Evolutionary conservation across 2,329 filamentous ascomycete genomes (phyloP).

Genomic region (Aspergillus spinulosporus): DNA sequence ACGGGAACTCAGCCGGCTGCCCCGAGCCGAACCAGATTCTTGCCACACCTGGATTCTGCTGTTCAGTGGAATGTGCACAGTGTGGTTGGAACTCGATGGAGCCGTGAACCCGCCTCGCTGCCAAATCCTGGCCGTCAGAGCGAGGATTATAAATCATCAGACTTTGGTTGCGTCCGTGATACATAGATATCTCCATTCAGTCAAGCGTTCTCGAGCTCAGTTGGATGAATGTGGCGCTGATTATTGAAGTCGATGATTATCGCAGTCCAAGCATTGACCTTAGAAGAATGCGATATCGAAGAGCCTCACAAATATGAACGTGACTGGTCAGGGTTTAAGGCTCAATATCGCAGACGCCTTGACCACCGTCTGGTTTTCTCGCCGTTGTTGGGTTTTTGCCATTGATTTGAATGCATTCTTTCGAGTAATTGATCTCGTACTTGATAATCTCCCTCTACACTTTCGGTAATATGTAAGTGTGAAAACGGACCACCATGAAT

Average conservation of each 20-base stretch:
- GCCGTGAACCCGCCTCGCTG: no score
- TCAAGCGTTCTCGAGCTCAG: not conserved
- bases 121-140: no score
- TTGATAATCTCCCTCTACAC: no score
- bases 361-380: not conserved
- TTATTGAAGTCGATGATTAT: no score
- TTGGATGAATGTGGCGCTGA: no score
- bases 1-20: not conserved
- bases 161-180: not conserved
- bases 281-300: not conserved
- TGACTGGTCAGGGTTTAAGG: not conserved
- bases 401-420: no score
- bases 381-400: no score
- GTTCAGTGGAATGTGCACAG: not conserved
- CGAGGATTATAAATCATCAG: no score
- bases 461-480: no score
- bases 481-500: not conserved
- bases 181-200: not conserved
- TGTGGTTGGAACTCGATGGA: no score
- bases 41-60: not conserved
- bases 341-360: not conserved
- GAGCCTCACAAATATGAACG: not conserved
- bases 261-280: not conserved
- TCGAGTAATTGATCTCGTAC: no score
- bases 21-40: not conserved